Evolutionary conservation across 176 grass and related monocot species (phyloP), one percentile per base, ranked within the genome.

Genomic region (Oryza longistaminata): DNA sequence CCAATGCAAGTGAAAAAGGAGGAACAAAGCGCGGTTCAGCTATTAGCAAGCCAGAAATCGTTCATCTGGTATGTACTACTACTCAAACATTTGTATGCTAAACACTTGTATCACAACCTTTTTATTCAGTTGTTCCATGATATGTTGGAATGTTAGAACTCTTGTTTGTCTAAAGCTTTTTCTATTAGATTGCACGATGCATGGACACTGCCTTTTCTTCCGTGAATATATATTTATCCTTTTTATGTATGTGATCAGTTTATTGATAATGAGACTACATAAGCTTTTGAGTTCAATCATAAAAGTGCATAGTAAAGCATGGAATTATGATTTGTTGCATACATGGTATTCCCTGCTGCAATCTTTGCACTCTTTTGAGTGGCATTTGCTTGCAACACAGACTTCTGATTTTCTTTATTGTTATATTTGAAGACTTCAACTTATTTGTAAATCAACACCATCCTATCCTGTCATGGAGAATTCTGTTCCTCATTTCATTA

Each of bases 31-130:
- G 91, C 68, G 89, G 83, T 71, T 87, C 96, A 87, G 76, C 83
- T 83, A 85, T 93, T 68, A 95, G 24, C 78, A 98, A 98, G 86
- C 85, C 89, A 31, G 96, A 98, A 85, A 95, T 95, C 66, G 70
- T 98, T 87, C 96, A 98, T 71, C 82, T 98, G 91, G 93, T 98
- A 91, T 85, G 21, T 76, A 43, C 33, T 83, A 34, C 53, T 79
- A 83, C 27, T 73, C 16, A 25, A 72, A 13, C 66, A 71, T 45
- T 52, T 65, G 25, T 2, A 43, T 76, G 53, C 42, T 82, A 66
- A 58, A 77, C 43, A 50, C 40, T 71, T 83, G 26, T 83, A 83
- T 82, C 73, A 64, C 43, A 65, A 45, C 19, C 25, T 46, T 73
- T 16, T 66, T 53, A 26, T 66, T 78, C 40, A 2, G 29, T 53